phyloP scores from a whole-genome alignment of 805 yeast species.

The Candida alai region DNA sequence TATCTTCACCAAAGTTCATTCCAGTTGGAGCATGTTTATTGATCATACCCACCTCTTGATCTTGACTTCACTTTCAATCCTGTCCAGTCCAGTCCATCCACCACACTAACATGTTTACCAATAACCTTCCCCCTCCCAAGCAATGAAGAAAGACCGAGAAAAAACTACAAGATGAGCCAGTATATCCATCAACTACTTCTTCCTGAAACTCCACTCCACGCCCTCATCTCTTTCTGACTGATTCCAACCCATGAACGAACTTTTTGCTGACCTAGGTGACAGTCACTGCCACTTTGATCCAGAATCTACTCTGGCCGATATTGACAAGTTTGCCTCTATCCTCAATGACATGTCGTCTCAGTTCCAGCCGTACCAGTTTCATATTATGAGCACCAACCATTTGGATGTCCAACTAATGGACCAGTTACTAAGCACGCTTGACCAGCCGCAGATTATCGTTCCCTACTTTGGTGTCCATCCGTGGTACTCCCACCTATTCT shows the following conservation, averaged over 20 bases:
- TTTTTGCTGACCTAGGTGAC: constrained; percentile 14
- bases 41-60: too few species aligned
- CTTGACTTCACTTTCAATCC: too few species aligned
- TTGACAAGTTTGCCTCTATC: constrained; percentile 9
- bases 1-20: too few species aligned
- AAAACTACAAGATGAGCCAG: too few species aligned
- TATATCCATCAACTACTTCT: too few species aligned
- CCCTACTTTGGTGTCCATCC: constrained; percentile 83
- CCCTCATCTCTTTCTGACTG: too few species aligned
- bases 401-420: constrained; percentile 28
- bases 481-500: constrained; percentile 76
- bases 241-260: neutral
- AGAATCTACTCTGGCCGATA: constrained; percentile 10
- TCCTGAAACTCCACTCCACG: too few species aligned
- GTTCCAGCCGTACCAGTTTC: constrained; percentile 15
- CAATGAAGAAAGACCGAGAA: too few species aligned
- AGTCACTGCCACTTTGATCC: constrained; percentile 36
- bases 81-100: too few species aligned
- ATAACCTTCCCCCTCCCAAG: too few species aligned
- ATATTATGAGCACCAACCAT: constrained; percentile 39
- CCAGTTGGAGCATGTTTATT: too few species aligned
- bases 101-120: too few species aligned
- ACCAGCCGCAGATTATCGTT: constrained; percentile 16
- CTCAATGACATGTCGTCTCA: constrained; percentile 8
- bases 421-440: constrained; percentile 12